Conservation (phyloP, 176 grass and related monocot species). For the Coix lacrymajobi region DNA sequence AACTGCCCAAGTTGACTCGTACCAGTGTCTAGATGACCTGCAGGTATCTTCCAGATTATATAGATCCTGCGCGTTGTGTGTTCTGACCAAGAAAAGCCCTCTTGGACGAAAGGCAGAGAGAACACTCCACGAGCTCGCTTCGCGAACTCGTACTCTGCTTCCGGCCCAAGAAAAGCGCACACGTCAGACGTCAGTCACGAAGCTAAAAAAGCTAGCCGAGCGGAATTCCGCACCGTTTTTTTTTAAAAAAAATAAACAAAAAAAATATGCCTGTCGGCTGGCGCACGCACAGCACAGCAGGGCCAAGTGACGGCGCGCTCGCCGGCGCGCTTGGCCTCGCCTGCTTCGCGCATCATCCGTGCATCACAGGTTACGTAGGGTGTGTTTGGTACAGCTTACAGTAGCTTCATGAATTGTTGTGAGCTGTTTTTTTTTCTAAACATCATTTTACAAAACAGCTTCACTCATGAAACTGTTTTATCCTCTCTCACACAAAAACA, state of each 20-base stretch:
- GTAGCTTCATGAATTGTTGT: too few relatives aligned
- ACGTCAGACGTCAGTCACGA: too few relatives aligned
- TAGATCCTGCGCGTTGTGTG: background rate
- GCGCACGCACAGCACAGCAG: background rate
- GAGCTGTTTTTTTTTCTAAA: too few relatives aligned
- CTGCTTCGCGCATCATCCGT: constrained; percentile 16
- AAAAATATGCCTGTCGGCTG: background rate
- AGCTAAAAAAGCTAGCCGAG: background rate
- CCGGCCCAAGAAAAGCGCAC: constrained; percentile 8
- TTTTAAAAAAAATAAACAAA: too few relatives aligned
- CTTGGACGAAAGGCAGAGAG: background rate
- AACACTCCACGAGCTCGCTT: constrained; percentile 8
- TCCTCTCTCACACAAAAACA: too few relatives aligned
- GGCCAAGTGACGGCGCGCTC: constrained; percentile 3
- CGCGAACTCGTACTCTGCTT: background rate
- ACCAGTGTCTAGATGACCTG: background rate
- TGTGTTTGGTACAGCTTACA: too few relatives aligned
- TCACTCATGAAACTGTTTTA: too few relatives aligned
- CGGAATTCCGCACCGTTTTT: background rate
- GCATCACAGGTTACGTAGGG: constrained; percentile 26
- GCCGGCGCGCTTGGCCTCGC: constrained; percentile 8
- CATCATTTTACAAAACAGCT: too few relatives aligned
- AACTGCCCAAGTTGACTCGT: too few relatives aligned
- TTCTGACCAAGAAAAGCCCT: background rate
- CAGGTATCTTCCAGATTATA: background rate